These are phyloP conservation scores for Prunus mira DNA, from an alignment of 306 rosid species.

Conservation along the genomic window DNA sequence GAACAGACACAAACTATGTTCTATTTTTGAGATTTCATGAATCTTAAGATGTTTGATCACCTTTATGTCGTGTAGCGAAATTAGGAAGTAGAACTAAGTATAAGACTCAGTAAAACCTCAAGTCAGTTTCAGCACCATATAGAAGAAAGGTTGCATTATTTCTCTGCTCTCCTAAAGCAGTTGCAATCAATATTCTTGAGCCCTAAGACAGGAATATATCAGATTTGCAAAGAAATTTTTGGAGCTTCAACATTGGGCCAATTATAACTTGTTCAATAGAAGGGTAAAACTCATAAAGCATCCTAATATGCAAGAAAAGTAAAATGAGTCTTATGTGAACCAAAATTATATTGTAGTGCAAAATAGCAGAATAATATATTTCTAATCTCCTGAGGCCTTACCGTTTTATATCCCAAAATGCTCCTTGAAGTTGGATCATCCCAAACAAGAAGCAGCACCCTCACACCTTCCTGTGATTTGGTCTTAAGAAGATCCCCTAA, in stretches of 20 bases:
- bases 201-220: not conserved
- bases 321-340: not conserved
- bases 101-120: not conserved
- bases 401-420: slow-evolving; percentile 64
- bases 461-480: slow-evolving; percentile 86
- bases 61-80: not conserved
- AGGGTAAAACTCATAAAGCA: not conserved
- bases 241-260: not conserved
- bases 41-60: not conserved
- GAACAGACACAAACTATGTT: not conserved
- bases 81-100: not conserved
- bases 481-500: slow-evolving; percentile 77
- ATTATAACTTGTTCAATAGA: not conserved
- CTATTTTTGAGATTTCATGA: not conserved
- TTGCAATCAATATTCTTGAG: not conserved
- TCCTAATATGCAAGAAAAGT: not conserved
- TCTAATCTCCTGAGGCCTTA: slow-evolving; percentile 27
- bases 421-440: slow-evolving; percentile 86
- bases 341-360: not conserved
- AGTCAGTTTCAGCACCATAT: not conserved
- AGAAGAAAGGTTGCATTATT: not conserved
- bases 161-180: not conserved
- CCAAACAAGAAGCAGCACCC: slow-evolving; percentile 88
- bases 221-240: not conserved
- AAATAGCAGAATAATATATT: not conserved